A percentile compares a stretch with the other conserved stretches of the same genome.
Evolutionary conservation across 1,284 basidiomycete genomes (phyloP).

Genomic region (Rhodotorula sp.): DNA sequence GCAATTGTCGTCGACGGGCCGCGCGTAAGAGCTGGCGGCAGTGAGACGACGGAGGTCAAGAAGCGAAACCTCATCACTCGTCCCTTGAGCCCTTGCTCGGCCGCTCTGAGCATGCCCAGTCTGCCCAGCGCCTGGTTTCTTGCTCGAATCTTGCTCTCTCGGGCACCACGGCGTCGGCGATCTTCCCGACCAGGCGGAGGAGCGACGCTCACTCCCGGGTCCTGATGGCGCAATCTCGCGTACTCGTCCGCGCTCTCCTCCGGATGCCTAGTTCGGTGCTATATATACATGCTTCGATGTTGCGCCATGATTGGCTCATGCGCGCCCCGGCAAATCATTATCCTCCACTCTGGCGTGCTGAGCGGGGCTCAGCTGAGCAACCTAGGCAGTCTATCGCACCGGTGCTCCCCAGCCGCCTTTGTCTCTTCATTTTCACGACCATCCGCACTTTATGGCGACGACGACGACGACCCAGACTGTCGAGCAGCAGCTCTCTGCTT

Average conservation of each 20-base stretch:
- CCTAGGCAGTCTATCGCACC: neutral
- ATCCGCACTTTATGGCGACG: neutral
- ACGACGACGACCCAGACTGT: neutral
- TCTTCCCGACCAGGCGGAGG: too few relatives aligned
- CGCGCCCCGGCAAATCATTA: neutral
- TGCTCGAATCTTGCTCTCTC: too few relatives aligned
- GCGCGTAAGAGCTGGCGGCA: too few relatives aligned
- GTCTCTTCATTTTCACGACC: neutral
- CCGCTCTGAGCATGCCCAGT: neutral
- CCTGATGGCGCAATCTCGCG: conserved; percentile 1
- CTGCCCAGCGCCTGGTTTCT: too few relatives aligned
- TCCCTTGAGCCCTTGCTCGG: neutral
- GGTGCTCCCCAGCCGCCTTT: neutral
- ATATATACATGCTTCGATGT: neutral
- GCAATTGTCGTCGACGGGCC: too few relatives aligned
- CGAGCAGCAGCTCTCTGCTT: neutral
- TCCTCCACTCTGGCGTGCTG: conserved; percentile 4
- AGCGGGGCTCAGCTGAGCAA: neutral
- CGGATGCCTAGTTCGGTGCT: neutral
- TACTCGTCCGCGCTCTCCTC: neutral
- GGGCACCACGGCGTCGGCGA: too few relatives aligned
- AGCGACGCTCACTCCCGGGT: neutral
- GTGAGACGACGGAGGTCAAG: too few relatives aligned
- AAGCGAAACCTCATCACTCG: too few relatives aligned
- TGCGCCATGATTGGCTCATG: neutral